Percentiles rank a stretch among this genome's conserved stretches.
Evolutionary conservation across 2,329 filamentous ascomycete genomes (phyloP).

Genomic region (Colletotrichum sansevieriae): DNA sequence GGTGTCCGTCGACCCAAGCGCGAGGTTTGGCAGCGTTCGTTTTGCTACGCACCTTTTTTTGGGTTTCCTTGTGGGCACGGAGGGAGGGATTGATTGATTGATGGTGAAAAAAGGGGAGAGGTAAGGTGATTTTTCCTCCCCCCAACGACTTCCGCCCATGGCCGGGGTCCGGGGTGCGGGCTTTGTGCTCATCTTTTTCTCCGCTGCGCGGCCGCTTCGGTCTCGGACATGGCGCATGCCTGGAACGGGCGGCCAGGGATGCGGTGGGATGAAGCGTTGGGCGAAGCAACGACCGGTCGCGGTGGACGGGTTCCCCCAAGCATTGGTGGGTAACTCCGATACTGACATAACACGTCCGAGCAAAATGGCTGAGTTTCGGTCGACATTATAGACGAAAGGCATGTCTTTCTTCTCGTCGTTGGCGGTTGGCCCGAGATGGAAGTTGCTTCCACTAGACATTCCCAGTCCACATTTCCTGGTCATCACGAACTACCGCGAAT

Average conservation of each 20-base stretch:
- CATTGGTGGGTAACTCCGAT: no score
- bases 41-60: slow-evolving; percentile 4
- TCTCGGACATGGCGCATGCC: neutral
- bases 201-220: slow-evolving; percentile 12
- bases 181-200: slow-evolving; percentile 9
- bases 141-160: neutral
- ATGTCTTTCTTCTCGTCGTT: no score
- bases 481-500: no score
- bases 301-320: neutral
- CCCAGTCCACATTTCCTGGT: no score
- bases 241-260: neutral
- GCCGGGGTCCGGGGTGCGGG: slow-evolving; percentile 18
- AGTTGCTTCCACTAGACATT: no score
- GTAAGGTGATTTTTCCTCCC: neutral
- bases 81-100: no score
- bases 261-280: neutral
- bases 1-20: slow-evolving; percentile 15
- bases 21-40: slow-evolving; percentile 26
- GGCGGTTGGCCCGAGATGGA: no score
- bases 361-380: no score
- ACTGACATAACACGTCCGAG: no score
- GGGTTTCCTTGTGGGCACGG: slow-evolving; percentile 13
- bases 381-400: no score
- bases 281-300: no score
- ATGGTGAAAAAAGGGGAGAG: no score